Conservation (phyloP, 225 moss, liverwort and hornwort species). For the Pleurozium schreberi region DNA sequence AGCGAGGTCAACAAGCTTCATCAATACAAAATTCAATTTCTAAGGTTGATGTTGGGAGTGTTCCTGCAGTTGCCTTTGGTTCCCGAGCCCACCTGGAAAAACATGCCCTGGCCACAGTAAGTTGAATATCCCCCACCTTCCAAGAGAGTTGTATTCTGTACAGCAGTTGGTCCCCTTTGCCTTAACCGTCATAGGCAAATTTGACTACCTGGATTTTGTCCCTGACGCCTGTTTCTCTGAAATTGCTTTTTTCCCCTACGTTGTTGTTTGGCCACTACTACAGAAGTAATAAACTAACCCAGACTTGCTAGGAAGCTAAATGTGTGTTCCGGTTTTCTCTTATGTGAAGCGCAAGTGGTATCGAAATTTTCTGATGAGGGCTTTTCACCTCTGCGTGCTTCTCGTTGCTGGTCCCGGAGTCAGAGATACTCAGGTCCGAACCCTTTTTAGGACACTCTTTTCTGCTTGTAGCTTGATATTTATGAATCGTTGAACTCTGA, state of each 20-base stretch:
- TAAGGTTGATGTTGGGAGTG: slow-evolving; percentile 22
- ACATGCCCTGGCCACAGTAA: slow-evolving; percentile 77
- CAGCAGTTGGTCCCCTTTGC: not conserved
- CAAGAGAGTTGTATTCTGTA: not conserved
- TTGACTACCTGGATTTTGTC: not conserved
- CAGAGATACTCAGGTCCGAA: slow-evolving; percentile 72
- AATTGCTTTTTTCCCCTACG: not conserved
- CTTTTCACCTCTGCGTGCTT: slow-evolving; percentile 85
- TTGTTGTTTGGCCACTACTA: not conserved
- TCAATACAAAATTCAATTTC: not conserved
- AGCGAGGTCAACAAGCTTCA: slow-evolving; percentile 7
- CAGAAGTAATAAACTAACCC: not conserved
- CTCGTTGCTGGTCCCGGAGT: slow-evolving; percentile 86
- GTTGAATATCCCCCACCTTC: not conserved
- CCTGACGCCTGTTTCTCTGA: not conserved
- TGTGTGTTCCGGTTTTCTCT: not conserved
- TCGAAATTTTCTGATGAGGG: slow-evolving; percentile 86
- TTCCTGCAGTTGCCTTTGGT: slow-evolving; percentile 61
- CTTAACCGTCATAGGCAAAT: not conserved
- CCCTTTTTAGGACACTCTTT: not conserved
- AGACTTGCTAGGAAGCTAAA: not conserved
- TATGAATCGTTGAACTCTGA: not conserved
- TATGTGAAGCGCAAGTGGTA: slow-evolving; percentile 81
- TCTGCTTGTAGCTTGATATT: not conserved
- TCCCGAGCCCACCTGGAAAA: slow-evolving; percentile 92